Evolutionary conservation across 2,329 filamentous ascomycete species (phyloP).

Genomic region (Colletotrichum graminicola): DNA sequence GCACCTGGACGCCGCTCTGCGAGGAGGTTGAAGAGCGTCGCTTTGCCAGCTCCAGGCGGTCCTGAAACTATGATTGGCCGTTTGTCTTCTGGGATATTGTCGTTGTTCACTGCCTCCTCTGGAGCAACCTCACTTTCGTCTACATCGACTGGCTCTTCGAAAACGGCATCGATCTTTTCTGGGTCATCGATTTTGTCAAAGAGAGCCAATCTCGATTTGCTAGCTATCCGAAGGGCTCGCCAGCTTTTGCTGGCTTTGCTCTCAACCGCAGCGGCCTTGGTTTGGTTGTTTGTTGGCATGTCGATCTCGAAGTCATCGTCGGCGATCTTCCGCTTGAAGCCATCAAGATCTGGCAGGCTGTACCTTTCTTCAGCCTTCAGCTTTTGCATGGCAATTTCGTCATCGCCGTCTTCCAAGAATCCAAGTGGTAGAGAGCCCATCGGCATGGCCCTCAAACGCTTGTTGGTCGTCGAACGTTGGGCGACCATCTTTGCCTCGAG

Average conservation of each 20-base stretch:
- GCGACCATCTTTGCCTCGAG: slow-evolving; percentile 75
- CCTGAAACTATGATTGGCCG: slow-evolving; percentile 76
- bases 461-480: slow-evolving; percentile 75
- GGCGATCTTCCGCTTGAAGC: slow-evolving; percentile 79
- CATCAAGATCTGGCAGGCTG: slow-evolving; percentile 75
- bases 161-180: slow-evolving; percentile 74
- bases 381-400: slow-evolving; percentile 70
- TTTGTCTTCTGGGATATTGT: slow-evolving; percentile 60
- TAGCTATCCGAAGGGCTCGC: slow-evolving; percentile 86
- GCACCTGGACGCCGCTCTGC: slow-evolving; percentile 73
- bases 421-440: slow-evolving; percentile 81
- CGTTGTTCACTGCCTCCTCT: slow-evolving; percentile 47
- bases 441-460: slow-evolving; percentile 75
- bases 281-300: slow-evolving; percentile 76
- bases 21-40: slow-evolving; percentile 72
- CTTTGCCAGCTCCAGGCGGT: slow-evolving; percentile 71
- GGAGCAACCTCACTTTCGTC: slow-evolving; percentile 51
- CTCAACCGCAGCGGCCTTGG: slow-evolving; percentile 69
- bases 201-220: slow-evolving; percentile 76
- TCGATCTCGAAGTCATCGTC: slow-evolving; percentile 88
- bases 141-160: slow-evolving; percentile 61
- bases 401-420: slow-evolving; percentile 79
- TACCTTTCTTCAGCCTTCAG: slow-evolving; percentile 76
- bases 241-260: slow-evolving; percentile 90
- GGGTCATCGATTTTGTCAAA: slow-evolving; percentile 92